These are phyloP conservation scores for Melanogaster broomeanus DNA, from an alignment of 768 basidiomycete species.

Conservation along the genomic window DNA sequence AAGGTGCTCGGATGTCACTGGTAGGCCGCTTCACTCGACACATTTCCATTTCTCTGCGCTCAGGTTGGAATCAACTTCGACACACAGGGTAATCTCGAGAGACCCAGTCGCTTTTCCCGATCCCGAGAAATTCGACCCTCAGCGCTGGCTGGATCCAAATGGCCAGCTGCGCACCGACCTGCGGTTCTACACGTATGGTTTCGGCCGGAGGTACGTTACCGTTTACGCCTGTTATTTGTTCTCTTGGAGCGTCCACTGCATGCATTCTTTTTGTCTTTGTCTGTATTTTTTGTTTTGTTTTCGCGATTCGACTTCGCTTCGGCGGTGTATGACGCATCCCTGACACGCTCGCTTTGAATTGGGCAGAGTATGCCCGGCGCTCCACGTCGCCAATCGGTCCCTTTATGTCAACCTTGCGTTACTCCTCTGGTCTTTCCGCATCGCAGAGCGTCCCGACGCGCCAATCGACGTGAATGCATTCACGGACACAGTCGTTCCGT, in stretches of 20 bases:
- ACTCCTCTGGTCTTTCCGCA: slow-evolving; percentile 61
- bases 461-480: slow-evolving; percentile 62
- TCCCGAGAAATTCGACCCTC: slow-evolving; percentile 52
- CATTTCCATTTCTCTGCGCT: too few relatives aligned
- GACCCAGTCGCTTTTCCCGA: slow-evolving; percentile 52
- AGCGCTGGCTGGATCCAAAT: slow-evolving; percentile 47
- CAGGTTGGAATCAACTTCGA: too few relatives aligned
- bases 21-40: slow-evolving; percentile 16
- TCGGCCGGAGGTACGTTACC: slow-evolving; percentile 37
- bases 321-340: too few relatives aligned
- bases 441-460: slow-evolving; percentile 44
- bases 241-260: too few relatives aligned
- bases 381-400: slow-evolving; percentile 46
- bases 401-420: slow-evolving; percentile 63
- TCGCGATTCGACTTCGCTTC: too few relatives aligned
- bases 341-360: not conserved
- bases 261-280: too few relatives aligned
- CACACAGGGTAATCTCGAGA: slow-evolving; percentile 46
- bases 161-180: slow-evolving; percentile 47
- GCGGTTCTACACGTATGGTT: slow-evolving; percentile 51
- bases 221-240: too few relatives aligned
- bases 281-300: too few relatives aligned
- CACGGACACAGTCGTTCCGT: slow-evolving; percentile 55
- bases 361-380: slow-evolving; percentile 58
- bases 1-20: slow-evolving; percentile 21